phyloP scores from a whole-genome alignment of 2,329 filamentous ascomycete genomes.

The Pseudogymnoascus sp. region DNA sequence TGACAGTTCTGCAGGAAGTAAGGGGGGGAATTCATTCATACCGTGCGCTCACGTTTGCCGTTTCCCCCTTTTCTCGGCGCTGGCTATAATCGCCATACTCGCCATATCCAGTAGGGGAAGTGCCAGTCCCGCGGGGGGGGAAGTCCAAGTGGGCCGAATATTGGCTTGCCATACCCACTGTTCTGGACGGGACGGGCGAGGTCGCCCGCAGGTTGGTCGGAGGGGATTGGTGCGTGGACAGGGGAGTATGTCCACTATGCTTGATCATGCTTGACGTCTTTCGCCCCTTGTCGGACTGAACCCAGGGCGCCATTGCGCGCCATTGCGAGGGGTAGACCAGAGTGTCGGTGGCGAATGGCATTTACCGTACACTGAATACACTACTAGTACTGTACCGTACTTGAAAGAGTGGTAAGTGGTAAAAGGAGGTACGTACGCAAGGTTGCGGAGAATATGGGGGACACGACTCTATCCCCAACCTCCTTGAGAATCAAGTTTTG shows the following conservation, averaged over 20 bases:
- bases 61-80: neutral
- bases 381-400: neutral
- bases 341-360: neutral
- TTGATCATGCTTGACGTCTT: neutral
- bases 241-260: neutral
- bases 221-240: neutral
- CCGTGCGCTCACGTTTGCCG: too few species aligned
- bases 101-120: neutral
- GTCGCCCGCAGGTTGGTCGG: neutral
- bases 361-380: too few species aligned
- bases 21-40: neutral
- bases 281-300: neutral
- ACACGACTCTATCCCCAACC: neutral
- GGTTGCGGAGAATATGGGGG: neutral
- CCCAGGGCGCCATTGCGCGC: neutral
- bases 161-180: neutral
- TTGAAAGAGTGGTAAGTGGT: neutral
- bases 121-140: neutral
- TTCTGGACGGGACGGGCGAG: neutral
- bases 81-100: neutral
- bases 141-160: neutral
- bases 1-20: neutral
- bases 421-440: neutral
- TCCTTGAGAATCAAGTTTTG: neutral
- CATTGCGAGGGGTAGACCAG: neutral